These are phyloP conservation scores for Colletotrichum acutatum DNA, from an alignment of 2,329 filamentous ascomycete genomes.

Conservation along the genomic window DNA sequence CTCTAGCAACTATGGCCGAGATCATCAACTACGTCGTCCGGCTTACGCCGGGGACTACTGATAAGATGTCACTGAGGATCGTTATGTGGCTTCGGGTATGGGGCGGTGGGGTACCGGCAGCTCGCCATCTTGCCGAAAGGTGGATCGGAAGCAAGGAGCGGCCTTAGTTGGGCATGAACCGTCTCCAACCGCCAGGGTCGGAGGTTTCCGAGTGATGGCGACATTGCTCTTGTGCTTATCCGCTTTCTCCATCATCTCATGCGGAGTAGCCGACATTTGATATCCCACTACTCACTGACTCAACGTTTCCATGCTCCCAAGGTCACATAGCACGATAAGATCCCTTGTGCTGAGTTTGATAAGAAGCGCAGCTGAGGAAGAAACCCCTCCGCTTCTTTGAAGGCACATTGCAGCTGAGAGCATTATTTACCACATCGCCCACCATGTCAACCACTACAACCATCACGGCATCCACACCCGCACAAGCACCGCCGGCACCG, in stretches of 20 bases:
- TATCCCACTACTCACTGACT: background rate
- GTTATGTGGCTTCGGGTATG: background rate
- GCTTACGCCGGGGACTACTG: background rate
- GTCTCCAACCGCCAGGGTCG: constrained; percentile 6
- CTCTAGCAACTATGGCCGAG: background rate
- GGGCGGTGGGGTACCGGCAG: background rate
- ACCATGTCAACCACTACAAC: constrained; percentile 31
- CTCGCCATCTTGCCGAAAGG: background rate
- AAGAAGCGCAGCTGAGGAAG: background rate
- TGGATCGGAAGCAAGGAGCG: background rate
- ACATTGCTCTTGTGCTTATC: constrained; percentile 20
- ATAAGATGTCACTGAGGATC: background rate
- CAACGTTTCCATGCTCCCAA: background rate
- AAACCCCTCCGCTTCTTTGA: too few species aligned
- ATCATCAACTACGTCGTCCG: background rate
- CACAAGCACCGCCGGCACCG: constrained; percentile 11
- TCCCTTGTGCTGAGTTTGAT: background rate
- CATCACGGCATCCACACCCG: background rate
- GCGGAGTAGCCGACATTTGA: constrained; percentile 10
- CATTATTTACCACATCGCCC: background rate
- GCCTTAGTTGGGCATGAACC: background rate
- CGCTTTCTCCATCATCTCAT: background rate
- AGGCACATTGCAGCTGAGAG: background rate
- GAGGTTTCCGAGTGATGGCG: constrained; percentile 25
- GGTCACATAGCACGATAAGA: background rate